Base-by-base conservation (phyloP, 2,329 filamentous ascomycete genomes). In the Cryphonectria radicalis region DNA sequence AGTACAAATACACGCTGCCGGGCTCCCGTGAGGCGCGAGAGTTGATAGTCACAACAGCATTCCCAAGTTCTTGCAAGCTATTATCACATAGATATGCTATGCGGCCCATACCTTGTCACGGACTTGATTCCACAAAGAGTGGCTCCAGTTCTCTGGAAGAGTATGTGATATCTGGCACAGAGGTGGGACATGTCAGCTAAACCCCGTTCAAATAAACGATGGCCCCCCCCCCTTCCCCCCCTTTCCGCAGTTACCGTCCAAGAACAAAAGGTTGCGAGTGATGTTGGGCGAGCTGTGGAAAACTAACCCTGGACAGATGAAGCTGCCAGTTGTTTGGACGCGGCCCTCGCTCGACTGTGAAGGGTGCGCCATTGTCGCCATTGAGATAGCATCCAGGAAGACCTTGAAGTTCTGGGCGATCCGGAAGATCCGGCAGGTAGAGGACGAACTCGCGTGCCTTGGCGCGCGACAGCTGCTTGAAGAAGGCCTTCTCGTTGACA, bases 401-500 rank as follows among this genome's bases (percentile, higher is more conserved):
- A 7, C 70, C 71, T 37, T 67, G 40, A 22, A 37, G 22, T 57
- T 69, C 65, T 1, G 74, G 60, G 10, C 53, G 35, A 35, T 50
- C 69, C 1, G 73, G 76, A 8, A 78, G 65, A 28, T 72, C 67
- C 1, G 77, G 78, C 59, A 79, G 68, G 53, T 72, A 73, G 37
- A 79, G 73, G 37, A 75, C 65, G 62, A 76, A 78, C 1, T 66
- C 65, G 46, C 66, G 63, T 5, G 74, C 73, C 43, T 62, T 66
- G 35, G 76, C 75, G 1, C 66, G 63, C 22, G 73, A 63, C 37
- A 80, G 74, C 19, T 63, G 63, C 2, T 64, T 70, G 28, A 80
- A 76, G 67, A 80, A 74, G 3, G 73, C 69, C 40, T 72, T 75
- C 76, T 80, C 79, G 72, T 71, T 75, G 32, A 78, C 76, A 10